phyloP scores from a whole-genome alignment of 2,329 filamentous ascomycete genomes.

The Lojkania enalia region DNA sequence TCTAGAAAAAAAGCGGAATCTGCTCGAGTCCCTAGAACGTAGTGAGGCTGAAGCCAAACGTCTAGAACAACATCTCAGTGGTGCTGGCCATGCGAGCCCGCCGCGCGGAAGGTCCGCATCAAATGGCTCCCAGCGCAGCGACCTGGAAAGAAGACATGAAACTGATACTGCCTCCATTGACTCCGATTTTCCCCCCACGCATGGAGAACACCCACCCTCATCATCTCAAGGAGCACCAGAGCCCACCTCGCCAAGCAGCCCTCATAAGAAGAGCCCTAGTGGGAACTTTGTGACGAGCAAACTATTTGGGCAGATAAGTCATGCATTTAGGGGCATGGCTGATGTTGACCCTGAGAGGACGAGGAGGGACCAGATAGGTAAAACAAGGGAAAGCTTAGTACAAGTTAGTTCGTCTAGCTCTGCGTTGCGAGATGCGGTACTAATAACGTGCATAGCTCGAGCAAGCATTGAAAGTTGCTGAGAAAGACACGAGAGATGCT shows the following conservation, averaged over 20 bases:
- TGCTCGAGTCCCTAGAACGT: constrained; percentile 86
- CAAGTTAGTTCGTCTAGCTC: constrained; percentile 46
- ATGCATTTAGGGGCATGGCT: constrained; percentile 93
- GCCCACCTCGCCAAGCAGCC: constrained; percentile 27
- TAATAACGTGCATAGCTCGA: constrained; percentile 67
- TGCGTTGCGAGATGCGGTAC: neutral
- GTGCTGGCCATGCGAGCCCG: constrained; percentile 63
- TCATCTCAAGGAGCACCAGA: constrained; percentile 70
- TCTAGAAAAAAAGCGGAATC: constrained; percentile 78
- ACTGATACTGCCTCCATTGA: constrained; percentile 91
- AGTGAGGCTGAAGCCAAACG: constrained; percentile 91
- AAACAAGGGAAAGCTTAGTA: constrained; percentile 84
- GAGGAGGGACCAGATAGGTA: constrained; percentile 88
- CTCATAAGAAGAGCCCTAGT: constrained; percentile 79
- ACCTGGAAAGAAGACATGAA: constrained; percentile 49
- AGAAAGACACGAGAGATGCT: constrained; percentile 90
- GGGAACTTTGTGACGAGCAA: constrained; percentile 85
- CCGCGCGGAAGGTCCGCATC: constrained; percentile 71
- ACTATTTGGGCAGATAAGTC: constrained; percentile 92
- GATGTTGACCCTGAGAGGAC: constrained; percentile 95
- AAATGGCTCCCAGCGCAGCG: constrained; percentile 52
- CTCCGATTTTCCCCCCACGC: constrained; percentile 91
- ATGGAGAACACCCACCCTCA: constrained; percentile 71
- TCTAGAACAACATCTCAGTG: constrained; percentile 88
- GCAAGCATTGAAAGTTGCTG: constrained; percentile 84